Evolutionary conservation across 2,329 filamentous ascomycete genomes (phyloP).

Genomic region (Hirsutella thompsonii): DNA sequence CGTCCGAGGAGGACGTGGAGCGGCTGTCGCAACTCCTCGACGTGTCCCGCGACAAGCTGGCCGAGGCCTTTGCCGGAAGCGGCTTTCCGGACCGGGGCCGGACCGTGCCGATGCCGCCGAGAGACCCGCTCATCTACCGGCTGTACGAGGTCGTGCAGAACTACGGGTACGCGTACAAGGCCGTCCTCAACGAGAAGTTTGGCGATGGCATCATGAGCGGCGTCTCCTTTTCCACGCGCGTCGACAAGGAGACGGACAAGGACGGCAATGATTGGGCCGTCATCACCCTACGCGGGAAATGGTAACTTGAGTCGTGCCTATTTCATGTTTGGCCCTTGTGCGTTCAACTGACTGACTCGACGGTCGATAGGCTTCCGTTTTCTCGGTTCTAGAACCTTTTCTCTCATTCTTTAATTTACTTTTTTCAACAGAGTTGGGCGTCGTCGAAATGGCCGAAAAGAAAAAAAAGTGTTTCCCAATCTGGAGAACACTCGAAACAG

Average conservation of each 20-base stretch:
- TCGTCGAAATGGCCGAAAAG: too few species aligned
- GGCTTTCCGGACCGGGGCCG: constrained; percentile 73
- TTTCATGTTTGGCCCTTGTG: too few species aligned
- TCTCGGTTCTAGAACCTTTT: background rate
- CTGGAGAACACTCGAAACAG: too few species aligned
- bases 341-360: too few species aligned
- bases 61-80: constrained; percentile 39
- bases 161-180: constrained; percentile 94
- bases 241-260: constrained; percentile 86
- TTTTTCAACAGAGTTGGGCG: too few species aligned
- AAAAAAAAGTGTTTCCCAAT: too few species aligned
- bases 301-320: constrained; percentile 36
- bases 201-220: constrained; percentile 95
- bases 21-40: constrained; percentile 54
- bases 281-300: constrained; percentile 74
- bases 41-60: constrained; percentile 42
- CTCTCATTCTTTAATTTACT: too few species aligned
- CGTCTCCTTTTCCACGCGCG: constrained; percentile 78
- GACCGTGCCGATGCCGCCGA: constrained; percentile 28
- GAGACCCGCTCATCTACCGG: constrained; percentile 55
- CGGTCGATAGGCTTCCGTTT: background rate
- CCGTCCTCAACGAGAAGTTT: constrained; percentile 89
- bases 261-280: constrained; percentile 72
- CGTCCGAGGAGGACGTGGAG: constrained; percentile 52
- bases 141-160: constrained; percentile 94